Conservation (phyloP, 2,329 filamentous ascomycete genomes). For the Cryphonectria naterciae region DNA sequence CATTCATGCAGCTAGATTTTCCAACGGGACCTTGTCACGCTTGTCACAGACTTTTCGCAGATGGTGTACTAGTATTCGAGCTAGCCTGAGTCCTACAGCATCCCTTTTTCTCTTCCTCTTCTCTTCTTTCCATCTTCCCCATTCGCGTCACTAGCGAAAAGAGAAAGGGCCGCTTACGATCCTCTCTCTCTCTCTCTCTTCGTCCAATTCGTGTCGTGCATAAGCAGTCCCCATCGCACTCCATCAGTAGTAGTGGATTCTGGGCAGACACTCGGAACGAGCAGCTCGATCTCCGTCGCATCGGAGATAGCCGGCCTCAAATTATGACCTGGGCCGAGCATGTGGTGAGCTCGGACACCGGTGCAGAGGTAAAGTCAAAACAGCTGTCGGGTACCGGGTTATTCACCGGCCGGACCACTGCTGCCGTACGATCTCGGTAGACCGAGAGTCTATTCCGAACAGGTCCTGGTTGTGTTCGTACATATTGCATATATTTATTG, state of each 20-base stretch:
- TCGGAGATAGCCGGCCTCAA: background rate
- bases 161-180: background rate
- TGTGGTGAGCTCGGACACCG: background rate
- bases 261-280: background rate
- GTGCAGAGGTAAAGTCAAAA: background rate
- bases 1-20: background rate
- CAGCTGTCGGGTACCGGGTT: background rate
- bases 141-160: background rate
- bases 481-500: background rate
- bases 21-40: background rate
- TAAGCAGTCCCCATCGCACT: background rate
- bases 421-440: background rate
- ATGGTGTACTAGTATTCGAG: background rate
- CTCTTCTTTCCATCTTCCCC: background rate
- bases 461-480: background rate
- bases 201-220: background rate
- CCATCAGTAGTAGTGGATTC: background rate
- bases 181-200: background rate
- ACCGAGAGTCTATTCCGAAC: background rate
- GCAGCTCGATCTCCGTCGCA: constrained; percentile 8
- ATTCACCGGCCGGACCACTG: background rate
- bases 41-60: background rate
- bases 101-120: too few relatives aligned
- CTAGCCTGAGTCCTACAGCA: background rate
- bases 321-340: background rate